Conservation (phyloP, 257 asterid species). For the Gentiana macrophylla region DNA sequence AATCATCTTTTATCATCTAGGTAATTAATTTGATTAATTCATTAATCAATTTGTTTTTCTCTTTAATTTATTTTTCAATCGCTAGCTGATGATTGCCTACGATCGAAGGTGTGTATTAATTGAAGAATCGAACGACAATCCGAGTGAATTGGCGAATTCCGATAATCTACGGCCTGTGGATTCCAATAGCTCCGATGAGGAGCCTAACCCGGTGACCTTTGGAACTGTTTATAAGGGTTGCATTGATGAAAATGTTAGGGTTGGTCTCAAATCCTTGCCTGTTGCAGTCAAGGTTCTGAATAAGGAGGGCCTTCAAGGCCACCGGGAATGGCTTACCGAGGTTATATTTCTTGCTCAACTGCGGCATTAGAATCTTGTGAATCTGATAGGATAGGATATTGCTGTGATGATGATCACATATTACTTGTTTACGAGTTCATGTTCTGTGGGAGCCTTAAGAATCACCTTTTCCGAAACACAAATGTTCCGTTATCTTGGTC, state of each 20-base stretch:
- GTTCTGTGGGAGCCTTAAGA: constrained; percentile 97
- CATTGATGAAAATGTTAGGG: constrained; percentile 94
- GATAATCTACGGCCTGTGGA: too few species aligned
- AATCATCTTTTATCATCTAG: too few species aligned
- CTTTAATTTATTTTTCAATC: too few species aligned
- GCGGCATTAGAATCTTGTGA: constrained; percentile 89
- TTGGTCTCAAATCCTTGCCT: constrained; percentile 89
- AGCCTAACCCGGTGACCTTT: constrained; percentile 13
- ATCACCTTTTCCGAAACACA: constrained; percentile 77
- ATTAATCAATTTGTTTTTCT: too few species aligned
- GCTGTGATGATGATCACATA: constrained; percentile 99
- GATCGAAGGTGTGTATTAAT: too few species aligned
- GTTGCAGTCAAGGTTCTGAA: constrained; percentile 98
- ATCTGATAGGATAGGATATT: constrained; percentile 71
- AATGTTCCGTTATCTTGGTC: too few species aligned
- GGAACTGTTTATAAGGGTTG: constrained; percentile 98
- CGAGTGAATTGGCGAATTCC: too few species aligned
- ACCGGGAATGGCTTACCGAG: constrained; percentile 98
- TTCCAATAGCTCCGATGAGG: too few species aligned
- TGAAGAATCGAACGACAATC: too few species aligned
- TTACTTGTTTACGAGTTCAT: constrained; percentile 93
- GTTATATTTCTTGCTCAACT: constrained; percentile 97
- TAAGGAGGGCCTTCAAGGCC: constrained; percentile 99
- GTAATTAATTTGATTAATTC: too few species aligned
- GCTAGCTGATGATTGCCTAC: too few species aligned